These are phyloP conservation scores for Cryptococcus sp. DNA, from an alignment of 1,284 basidiomycete genomes.

Conservation along the genomic window DNA sequence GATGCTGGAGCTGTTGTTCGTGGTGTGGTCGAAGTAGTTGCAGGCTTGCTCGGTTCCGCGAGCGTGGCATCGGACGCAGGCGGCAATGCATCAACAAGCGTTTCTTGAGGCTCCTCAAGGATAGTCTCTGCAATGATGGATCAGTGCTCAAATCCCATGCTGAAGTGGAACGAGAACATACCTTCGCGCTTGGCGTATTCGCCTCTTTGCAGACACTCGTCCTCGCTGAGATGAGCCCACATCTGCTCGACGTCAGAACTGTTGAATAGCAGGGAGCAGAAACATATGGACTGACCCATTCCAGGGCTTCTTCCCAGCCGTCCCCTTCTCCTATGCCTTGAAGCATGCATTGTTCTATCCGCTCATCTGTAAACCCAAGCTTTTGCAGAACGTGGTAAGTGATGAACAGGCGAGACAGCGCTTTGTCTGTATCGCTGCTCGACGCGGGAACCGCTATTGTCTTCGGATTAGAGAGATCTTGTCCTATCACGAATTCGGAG, in stretches of 20 bases:
- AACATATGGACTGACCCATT: conserved; percentile 68
- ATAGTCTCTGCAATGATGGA: conserved; percentile 1
- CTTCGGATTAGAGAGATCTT: no score
- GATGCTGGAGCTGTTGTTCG: neutral
- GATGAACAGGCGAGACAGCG: conserved; percentile 69
- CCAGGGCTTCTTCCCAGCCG: conserved; percentile 86
- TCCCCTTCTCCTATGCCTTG: conserved; percentile 55
- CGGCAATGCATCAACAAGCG: neutral
- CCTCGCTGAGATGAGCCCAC: conserved; percentile 66
- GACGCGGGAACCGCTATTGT: no score
- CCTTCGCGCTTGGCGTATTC: conserved; percentile 34
- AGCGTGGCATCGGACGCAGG: neutral
- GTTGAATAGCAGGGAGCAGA: neutral
- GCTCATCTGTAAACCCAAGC: conserved; percentile 74
- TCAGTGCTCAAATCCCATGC: conserved; percentile 3
- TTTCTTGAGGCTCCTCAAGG: conserved; percentile 7
- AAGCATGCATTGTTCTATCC: conserved; percentile 56
- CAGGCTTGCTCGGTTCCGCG: neutral
- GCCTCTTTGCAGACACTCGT: conserved; percentile 59
- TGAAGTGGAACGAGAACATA: conserved; percentile 7
- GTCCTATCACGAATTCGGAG: no score
- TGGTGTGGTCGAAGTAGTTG: neutral
- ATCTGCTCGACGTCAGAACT: conserved; percentile 59
- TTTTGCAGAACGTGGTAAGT: conserved; percentile 81
- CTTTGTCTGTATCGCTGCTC: conserved; percentile 62